Evolutionary conservation across 257 asterid species (phyloP).

Genomic region (Scutellaria galericulata): DNA sequence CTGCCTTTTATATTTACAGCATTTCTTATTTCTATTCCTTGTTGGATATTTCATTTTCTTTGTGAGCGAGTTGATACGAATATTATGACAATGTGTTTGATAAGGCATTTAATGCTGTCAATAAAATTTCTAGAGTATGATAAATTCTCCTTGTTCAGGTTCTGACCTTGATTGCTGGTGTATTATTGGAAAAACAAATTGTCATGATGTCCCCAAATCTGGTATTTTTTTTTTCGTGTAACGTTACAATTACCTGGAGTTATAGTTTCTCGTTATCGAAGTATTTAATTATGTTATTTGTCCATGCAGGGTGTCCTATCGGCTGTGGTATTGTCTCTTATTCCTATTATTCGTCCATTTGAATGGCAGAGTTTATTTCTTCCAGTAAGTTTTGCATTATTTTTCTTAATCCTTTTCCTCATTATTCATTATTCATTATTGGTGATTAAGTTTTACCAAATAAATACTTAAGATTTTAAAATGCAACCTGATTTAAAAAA

Average conservation of each 20-base stretch:
- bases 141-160: constrained; percentile 52
- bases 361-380: constrained; percentile 98
- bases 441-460: constrained; percentile 4
- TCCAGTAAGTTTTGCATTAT: constrained; percentile 67
- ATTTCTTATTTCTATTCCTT: neutral
- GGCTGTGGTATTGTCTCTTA: constrained; percentile 78
- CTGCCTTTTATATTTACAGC: neutral
- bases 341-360: constrained; percentile 92
- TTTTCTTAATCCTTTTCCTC: constrained; percentile 29
- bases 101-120: constrained; percentile 27
- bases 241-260: constrained; percentile 17
- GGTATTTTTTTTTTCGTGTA: constrained; percentile 49
- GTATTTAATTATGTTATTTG: constrained; percentile 25
- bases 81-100: neutral
- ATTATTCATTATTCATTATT: constrained; percentile 25
- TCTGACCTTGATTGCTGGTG: constrained; percentile 78
- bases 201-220: constrained; percentile 82
- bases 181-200: constrained; percentile 86
- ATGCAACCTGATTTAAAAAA: neutral
- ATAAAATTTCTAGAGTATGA: constrained; percentile 19
- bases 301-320: constrained; percentile 79
- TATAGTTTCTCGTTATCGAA: constrained; percentile 21
- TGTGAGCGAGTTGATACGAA: neutral
- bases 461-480: constrained; percentile 20
- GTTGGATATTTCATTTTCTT: neutral